phyloP scores from a whole-genome alignment of 768 basidiomycete genomes.

The Nidularia pulvinata region DNA sequence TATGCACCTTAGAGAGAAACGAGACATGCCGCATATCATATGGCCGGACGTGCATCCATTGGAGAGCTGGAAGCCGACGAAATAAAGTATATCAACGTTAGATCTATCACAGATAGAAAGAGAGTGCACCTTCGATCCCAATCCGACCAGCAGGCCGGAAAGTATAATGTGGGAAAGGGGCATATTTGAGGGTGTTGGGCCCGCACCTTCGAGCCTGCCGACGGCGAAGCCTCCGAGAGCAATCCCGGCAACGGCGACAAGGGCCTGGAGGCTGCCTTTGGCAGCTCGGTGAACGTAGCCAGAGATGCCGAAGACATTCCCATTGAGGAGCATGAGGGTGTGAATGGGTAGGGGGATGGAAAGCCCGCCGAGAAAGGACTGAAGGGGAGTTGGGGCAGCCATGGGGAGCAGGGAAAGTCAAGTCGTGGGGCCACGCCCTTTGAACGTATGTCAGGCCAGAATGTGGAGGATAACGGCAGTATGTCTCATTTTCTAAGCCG shows the following conservation, averaged over 20 bases:
- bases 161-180: slow-evolving; percentile 27
- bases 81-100: slow-evolving; percentile 3
- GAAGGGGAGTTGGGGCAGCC: slow-evolving; percentile 43
- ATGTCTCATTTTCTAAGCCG: not conserved
- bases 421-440: not conserved
- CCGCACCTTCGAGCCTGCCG: slow-evolving; percentile 34
- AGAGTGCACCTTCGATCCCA: slow-evolving; percentile 50
- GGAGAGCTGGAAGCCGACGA: slow-evolving; percentile 33
- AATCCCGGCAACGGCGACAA: slow-evolving; percentile 41
- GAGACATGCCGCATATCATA: slow-evolving; percentile 63
- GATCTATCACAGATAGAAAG: not conserved
- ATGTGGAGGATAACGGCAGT: not conserved
- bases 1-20: slow-evolving; percentile 48
- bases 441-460: too few species aligned
- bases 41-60: slow-evolving; percentile 75
- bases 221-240: slow-evolving; percentile 45
- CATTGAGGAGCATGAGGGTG: slow-evolving; percentile 50
- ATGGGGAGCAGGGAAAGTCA: slow-evolving; percentile 13
- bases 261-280: slow-evolving; percentile 40
- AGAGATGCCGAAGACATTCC: slow-evolving; percentile 58
- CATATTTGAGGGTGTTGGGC: slow-evolving; percentile 19
- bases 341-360: slow-evolving; percentile 52
- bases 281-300: slow-evolving; percentile 56
- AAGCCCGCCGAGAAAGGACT: slow-evolving; percentile 56
- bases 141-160: slow-evolving; percentile 56